Evolutionary conservation across 1,284 basidiomycete genomes (phyloP), one percentile per base, ranked within the genome.

Genomic region (Malassezia brasiliensis): DNA sequence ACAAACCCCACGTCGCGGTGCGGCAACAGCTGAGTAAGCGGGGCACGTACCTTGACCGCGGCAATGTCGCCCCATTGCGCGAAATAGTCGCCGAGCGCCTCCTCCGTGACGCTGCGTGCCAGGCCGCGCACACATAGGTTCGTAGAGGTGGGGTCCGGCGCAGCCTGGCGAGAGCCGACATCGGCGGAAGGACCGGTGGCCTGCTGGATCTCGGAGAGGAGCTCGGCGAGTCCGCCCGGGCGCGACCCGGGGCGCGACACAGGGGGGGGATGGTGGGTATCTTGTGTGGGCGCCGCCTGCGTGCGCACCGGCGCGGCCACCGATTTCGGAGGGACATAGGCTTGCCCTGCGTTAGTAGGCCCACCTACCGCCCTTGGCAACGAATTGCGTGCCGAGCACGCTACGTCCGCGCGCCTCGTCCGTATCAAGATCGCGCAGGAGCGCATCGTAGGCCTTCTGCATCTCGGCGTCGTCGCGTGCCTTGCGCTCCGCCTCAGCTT

Each of bases 1-100:
- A 98, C 91, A 67, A 96, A 98, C 0, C 91, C 93, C 59, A 87
- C 88, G 36, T 96, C 78, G 11, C 87, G 87, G 9, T 82, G 71
- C 58, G 80, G 82, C 77, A 85, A 83, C 56, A 78, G 79, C 54
- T 64, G 50, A 7, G 20, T 28, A 9, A 48, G 19, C 32, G 11
- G 11, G 31, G 28, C 28, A 42, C 62, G 91, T 17, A 64, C 53
- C 54, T 77, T 74, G 42, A 81, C 79, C 11, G 78, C 78, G 0
- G 76, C 80, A 5, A 82, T 76, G 0, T 79, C 77, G 0, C 81
- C 81, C 40, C 74, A 76, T 25, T 50, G 54, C 0, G 87, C 85
- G 71, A 93, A 96, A 75, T 93, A 89, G 56, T 83, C 81, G 1
- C 90, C 93, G 28, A 98, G 76, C 17, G 79, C 80, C 61, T 84